phyloP scores from a whole-genome alignment of 257 asterid genomes.

The Nicotiana sylvestris region DNA sequence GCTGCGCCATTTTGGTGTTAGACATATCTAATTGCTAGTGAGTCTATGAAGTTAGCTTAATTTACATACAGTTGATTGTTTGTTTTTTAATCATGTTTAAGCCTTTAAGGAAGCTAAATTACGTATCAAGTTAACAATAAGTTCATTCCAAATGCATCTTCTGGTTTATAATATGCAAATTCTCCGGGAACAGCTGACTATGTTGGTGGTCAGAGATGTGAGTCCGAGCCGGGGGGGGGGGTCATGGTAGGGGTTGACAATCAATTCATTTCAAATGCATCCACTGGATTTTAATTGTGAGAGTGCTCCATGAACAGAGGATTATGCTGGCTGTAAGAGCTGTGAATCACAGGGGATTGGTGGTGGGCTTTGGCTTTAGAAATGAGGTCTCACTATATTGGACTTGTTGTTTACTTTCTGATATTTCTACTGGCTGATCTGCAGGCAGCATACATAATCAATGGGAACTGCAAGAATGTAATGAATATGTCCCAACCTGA shows the following conservation, averaged over 20 bases:
- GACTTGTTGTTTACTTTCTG: neutral
- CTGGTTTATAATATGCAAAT: no score
- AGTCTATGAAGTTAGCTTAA: neutral
- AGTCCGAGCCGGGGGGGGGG: neutral
- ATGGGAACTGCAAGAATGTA: conserved; percentile 90
- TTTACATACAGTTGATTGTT: neutral
- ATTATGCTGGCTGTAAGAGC: conserved; percentile 2
- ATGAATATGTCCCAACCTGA: conserved; percentile 97
- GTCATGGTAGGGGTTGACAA: neutral
- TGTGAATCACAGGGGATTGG: neutral
- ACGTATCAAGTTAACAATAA: no score
- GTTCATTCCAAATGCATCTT: no score
- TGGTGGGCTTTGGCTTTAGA: neutral
- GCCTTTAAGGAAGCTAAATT: neutral
- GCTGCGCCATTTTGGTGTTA: neutral
- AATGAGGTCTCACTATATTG: neutral
- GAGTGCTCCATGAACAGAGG: neutral
- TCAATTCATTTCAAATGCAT: neutral
- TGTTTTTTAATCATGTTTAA: neutral
- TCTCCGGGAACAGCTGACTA: neutral
- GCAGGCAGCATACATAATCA: conserved; percentile 92
- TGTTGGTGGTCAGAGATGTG: neutral
- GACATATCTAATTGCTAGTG: neutral
- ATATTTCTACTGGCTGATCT: conserved; percentile 17
- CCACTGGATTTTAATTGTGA: neutral